Conservation (phyloP, 257 asterid species). For the Primulina eburnea region DNA sequence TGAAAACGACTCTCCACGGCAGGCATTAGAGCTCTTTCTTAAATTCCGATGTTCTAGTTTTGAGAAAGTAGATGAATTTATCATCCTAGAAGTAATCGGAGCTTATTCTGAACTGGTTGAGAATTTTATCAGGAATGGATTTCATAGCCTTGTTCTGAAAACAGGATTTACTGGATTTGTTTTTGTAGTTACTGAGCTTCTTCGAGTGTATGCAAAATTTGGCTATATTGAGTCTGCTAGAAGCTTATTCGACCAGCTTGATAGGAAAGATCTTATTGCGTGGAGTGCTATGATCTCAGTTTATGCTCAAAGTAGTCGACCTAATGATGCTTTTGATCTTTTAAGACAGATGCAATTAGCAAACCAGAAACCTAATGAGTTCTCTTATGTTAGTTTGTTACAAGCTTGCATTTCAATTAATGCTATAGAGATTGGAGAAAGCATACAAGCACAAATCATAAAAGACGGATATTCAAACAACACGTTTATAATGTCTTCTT, state of each 20-base stretch:
- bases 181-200: constrained; percentile 57
- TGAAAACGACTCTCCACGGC: constrained; percentile 38
- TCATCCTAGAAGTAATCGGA: constrained; percentile 44
- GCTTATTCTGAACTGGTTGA: constrained; percentile 44
- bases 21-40: constrained; percentile 44
- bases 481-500: constrained; percentile 48
- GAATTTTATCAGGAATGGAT: constrained; percentile 36
- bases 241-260: constrained; percentile 47
- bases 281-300: constrained; percentile 74
- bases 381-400: constrained; percentile 60
- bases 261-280: constrained; percentile 62
- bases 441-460: constrained; percentile 49
- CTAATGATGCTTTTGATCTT: constrained; percentile 42
- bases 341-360: constrained; percentile 53
- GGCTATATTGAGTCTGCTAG: constrained; percentile 50
- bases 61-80: constrained; percentile 46
- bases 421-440: constrained; percentile 51
- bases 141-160: constrained; percentile 56
- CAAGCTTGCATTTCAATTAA: constrained; percentile 47
- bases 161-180: constrained; percentile 41
- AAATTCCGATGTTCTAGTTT: constrained; percentile 40
- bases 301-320: constrained; percentile 47
- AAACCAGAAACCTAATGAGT: constrained; percentile 62
- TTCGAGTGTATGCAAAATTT: constrained; percentile 57
- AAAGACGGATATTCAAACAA: constrained; percentile 51